phyloP scores from a whole-genome alignment of 495 filamentous ascomycete genomes.

The Lophiostoma macrostomum region DNA sequence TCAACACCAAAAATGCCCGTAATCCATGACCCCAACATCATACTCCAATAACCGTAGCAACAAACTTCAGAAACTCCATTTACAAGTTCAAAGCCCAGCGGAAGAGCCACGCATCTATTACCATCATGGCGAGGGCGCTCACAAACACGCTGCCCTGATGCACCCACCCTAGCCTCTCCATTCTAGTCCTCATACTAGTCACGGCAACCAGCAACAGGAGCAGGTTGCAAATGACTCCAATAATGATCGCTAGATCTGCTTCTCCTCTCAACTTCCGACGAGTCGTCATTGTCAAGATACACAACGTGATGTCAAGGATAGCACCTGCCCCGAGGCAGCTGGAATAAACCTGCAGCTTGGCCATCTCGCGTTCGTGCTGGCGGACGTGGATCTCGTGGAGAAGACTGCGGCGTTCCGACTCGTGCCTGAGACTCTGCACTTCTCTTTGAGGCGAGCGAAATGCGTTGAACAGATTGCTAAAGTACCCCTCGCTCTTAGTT shows the following conservation, averaged over 20 bases:
- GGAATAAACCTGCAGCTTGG: constrained; percentile 22
- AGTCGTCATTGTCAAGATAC: constrained; percentile 20
- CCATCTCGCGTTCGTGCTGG: constrained; percentile 22
- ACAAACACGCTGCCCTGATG: constrained; percentile 32
- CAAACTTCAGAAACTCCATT: neutral
- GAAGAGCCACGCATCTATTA: constrained; percentile 18
- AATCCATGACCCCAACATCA: neutral
- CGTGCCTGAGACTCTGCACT: neutral
- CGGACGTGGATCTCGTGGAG: constrained; percentile 15
- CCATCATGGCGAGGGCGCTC: constrained; percentile 34
- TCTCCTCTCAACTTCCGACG: constrained; percentile 25
- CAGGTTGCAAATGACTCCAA: constrained; percentile 26
- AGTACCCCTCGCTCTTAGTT: constrained; percentile 16
- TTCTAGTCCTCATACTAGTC: constrained; percentile 21
- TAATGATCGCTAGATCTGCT: constrained; percentile 17
- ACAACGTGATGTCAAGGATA: constrained; percentile 23
- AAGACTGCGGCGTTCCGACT: constrained; percentile 14
- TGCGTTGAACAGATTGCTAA: constrained; percentile 23
- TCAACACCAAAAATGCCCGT: too few relatives aligned
- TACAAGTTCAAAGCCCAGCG: constrained; percentile 17
- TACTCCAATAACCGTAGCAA: neutral
- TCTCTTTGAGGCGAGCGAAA: constrained; percentile 11
- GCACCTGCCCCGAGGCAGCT: constrained; percentile 20
- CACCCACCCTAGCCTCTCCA: constrained; percentile 22
- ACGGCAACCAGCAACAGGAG: constrained; percentile 17